phyloP scores from a whole-genome alignment of 2,329 filamentous ascomycete species.

The Fusarium metavorans region DNA sequence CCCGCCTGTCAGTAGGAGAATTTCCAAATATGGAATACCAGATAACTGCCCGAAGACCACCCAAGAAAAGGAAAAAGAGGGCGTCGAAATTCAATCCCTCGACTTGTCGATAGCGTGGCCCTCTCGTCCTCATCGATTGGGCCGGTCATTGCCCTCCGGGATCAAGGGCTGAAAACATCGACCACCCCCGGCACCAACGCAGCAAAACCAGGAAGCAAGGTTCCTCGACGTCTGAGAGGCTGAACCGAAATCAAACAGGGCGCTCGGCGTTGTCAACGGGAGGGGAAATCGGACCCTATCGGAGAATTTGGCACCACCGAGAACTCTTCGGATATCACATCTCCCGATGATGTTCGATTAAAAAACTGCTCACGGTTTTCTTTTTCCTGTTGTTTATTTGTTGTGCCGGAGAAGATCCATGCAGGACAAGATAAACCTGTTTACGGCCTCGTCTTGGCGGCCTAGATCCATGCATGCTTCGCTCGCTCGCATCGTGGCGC shows the following conservation, averaged over 20 bases:
- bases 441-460: constrained; percentile 6
- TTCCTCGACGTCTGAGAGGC: constrained; percentile 19
- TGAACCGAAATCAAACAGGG: constrained; percentile 32
- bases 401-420: constrained; percentile 15
- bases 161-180: constrained; percentile 28
- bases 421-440: constrained; percentile 2
- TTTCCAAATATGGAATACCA: constrained; percentile 21
- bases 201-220: constrained; percentile 26
- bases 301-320: constrained; percentile 28
- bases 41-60: neutral
- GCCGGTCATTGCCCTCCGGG: constrained; percentile 8
- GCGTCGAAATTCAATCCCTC: neutral
- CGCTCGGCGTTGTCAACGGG: constrained; percentile 15
- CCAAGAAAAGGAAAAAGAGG: neutral
- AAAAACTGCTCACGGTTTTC: constrained; percentile 20
- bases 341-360: constrained; percentile 26
- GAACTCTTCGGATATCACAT: constrained; percentile 31
- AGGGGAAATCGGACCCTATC: constrained; percentile 30
- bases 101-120: constrained; percentile 11
- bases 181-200: constrained; percentile 12
- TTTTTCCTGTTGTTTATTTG: constrained; percentile 40
- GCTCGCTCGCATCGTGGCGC: constrained; percentile 26
- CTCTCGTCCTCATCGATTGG: constrained; percentile 21
- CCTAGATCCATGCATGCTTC: constrained; percentile 21
- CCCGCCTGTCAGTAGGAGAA: neutral